Base-by-base conservation (phyloP, 345 rosid genomes). In the Gossypioides kirkii region DNA sequence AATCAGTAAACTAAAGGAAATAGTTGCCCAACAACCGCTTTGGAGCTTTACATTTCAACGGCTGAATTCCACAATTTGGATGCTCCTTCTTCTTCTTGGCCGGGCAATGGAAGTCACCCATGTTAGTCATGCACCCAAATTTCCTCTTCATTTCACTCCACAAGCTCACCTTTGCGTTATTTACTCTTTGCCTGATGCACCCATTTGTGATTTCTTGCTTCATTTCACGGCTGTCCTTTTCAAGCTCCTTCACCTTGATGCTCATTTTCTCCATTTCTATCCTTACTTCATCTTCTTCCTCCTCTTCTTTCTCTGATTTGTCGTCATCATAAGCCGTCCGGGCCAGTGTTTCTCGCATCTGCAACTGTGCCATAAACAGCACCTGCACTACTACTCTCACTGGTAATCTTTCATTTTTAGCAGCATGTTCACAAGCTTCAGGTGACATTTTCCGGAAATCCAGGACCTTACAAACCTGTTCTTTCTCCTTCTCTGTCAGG, bases 131-230 rank as follows among this genome's bases (percentile, higher is more conserved):
- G 87, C 98, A 92, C 42, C 98, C 95, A 41, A 92, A 83, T 71
- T 92, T 94, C 77, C 97, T 94, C 86, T 94, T 94, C 86, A 94
- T 83, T 66, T 84, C 85, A 70, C 67, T 81, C 97, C 97, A 94
- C 76, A 89, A 72, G 76, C 86, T 86, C 65, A 45, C 47, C 75
- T 87, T 93, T 62, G 73, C 82, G 58, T 74, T 80, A 38, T 76
- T 87, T 66, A 61, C 25, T 10, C 75, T 77, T 58, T 79, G 72
- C 65, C 58, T 76, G 71, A 71, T 78, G 62, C 84, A 63, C 25
- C 76, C 80, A 67, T 70, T 76, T 67, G 74, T 80, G 22, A 90
- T 83, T 78, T 87, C 92, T 78, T 80, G 81, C 82, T 74, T 87
- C 79, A 89, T 83, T n/a, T 61, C 18, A 76, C 55, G 5, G 79